Evolutionary conservation across 345 rosid species (phyloP).

Genomic region (Laguncularia racemosa): DNA sequence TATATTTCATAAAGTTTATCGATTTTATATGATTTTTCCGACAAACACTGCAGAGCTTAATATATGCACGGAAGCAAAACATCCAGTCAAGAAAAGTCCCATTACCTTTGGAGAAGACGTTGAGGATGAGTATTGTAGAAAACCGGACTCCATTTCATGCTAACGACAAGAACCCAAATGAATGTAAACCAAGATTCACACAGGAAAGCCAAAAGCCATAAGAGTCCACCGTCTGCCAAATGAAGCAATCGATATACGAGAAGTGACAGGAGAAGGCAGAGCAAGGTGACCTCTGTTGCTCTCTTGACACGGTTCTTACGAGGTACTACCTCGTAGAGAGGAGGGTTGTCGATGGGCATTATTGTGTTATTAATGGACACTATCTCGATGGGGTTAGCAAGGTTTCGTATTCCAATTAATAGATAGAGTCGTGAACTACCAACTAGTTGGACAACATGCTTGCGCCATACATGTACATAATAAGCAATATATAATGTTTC

Average conservation of each 20-base stretch:
- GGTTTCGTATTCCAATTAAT: no score
- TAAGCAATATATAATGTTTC: no score
- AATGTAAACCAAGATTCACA: conserved; percentile 64
- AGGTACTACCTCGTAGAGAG: conserved; percentile 22
- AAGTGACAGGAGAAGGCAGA: conserved; percentile 26
- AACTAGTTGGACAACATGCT: no score
- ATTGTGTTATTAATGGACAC: no score
- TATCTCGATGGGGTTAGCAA: no score
- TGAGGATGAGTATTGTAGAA: conserved; percentile 33
- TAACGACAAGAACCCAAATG: conserved; percentile 36
- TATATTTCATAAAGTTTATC: background rate
- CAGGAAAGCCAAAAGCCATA: conserved; percentile 53
- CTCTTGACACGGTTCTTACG: conserved; percentile 22
- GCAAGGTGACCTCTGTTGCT: conserved; percentile 21
- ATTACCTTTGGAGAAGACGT: conserved; percentile 34
- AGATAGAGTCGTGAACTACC: no score
- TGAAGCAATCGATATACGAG: conserved; percentile 28
- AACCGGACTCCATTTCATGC: conserved; percentile 56
- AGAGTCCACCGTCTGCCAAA: conserved; percentile 24
- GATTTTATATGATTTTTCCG: no score
- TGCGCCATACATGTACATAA: no score
- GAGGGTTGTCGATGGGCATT: background rate
- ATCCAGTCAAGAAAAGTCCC: no score
- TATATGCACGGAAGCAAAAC: no score
- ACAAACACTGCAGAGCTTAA: no score